Evolutionary conservation across 352 stramenopile genomes (phyloP), one percentile per base, ranked within the genome.

Genomic region (Phytophthora podocarpi): DNA sequence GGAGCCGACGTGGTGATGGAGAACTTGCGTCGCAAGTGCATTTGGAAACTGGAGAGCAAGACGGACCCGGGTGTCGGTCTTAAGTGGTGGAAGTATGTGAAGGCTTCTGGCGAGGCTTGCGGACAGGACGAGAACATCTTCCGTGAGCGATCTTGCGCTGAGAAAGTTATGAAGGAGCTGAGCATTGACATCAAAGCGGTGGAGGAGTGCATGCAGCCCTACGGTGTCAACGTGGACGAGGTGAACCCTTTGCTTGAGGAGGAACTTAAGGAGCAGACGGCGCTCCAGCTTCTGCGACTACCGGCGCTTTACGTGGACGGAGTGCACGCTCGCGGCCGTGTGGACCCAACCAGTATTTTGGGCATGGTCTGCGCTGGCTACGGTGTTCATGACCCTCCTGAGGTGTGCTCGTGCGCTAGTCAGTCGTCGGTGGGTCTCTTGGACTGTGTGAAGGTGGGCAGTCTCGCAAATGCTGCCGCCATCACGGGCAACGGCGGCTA

Each of bases 11-110:
- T 99, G 12, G 94, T 98, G 11, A 76, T 90, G 24, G 95, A 98
- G 67, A 93, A 95, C 63, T 69, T 98, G 57, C 85, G 95, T 24
- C 87, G 93, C 53, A 96, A 97, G 64, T 99, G 96, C 73, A 98
- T 99, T 67, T 99, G 95, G 95, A 90, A 98, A 50, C 43, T 90
- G 37, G 80, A 92, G 73, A 79, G 74, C 24, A 72, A 88, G 51
- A 74, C 80, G 20, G 80, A 93, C 16, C 74, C 69, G 8, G 96
- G 95, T 48, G 77, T 98, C 24, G 96, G 95, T 9, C 54, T 84
- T 20, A 84, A 89, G 64, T 99, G 93, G 93, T 99, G 95, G 95
- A 87, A 97, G 57, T 99, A 99, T 62, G 82, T 98, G 5, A 85
- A 91, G 54, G 89, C 97, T 43, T 98, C 97, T 70, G 81, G 89